phyloP scores from a whole-genome alignment of 805 yeast genomes.

The Sugiyamaella americana region DNA sequence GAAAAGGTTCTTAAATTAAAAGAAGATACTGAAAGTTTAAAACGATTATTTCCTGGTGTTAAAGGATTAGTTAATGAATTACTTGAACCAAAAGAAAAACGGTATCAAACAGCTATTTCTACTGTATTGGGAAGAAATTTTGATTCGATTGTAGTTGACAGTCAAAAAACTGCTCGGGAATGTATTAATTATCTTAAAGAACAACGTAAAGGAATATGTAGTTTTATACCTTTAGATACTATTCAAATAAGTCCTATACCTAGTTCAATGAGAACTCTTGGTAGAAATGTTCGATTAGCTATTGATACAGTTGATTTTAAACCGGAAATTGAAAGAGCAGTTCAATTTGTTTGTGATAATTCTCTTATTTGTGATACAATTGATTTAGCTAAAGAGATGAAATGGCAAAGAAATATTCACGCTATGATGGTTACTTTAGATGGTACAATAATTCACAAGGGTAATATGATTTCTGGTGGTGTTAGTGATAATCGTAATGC shows the following conservation, averaged over 20 bases:
- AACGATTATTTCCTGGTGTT: constrained; percentile 77
- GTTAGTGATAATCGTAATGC: constrained; percentile 42
- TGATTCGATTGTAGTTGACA: constrained; percentile 82
- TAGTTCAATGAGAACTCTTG: constrained; percentile 44
- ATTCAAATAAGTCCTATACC: constrained; percentile 53
- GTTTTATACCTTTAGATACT: constrained; percentile 83
- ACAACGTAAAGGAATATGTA: constrained; percentile 76
- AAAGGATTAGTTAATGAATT: constrained; percentile 75
- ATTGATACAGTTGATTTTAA: constrained; percentile 71
- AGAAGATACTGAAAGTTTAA: constrained; percentile 65
- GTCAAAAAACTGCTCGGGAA: constrained; percentile 57
- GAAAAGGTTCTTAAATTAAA: constrained; percentile 61
- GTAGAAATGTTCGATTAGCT: constrained; percentile 57
- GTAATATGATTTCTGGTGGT: constrained; percentile 94
- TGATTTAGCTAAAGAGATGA: constrained; percentile 59
- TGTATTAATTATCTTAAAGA: constrained; percentile 78
- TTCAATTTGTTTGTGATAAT: constrained; percentile 72
- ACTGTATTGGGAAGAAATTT: constrained; percentile 72
- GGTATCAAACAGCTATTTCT: constrained; percentile 66
- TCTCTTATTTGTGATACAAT: constrained; percentile 71
- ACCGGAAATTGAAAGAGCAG: constrained; percentile 59
- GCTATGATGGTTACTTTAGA: constrained; percentile 73
- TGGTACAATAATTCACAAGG: constrained; percentile 77
- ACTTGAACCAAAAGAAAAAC: constrained; percentile 66
- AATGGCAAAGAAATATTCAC: constrained; percentile 56